Evolutionary conservation across 495 filamentous ascomycete species (phyloP), one percentile per base, ranked within the genome.

Genomic region (Aspergillus bridgeri): DNA sequence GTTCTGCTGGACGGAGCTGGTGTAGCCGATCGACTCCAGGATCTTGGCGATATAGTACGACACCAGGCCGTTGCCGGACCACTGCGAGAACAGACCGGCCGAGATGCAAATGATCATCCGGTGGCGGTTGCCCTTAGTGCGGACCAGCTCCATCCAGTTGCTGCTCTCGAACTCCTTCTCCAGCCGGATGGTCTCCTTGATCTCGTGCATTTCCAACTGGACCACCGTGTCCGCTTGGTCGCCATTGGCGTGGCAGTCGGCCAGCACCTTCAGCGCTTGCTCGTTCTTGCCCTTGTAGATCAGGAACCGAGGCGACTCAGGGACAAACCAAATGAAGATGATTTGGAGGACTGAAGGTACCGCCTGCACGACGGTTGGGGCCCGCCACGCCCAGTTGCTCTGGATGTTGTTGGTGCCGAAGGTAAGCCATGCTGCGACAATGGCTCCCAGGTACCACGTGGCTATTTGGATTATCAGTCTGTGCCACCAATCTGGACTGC

Each of bases 51-150:
- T 65, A 58, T 86, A 88, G 75, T 87, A 86, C 49, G 81, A 85
- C 61, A 87, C 81, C 38, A 89, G 75, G 45, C 80, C 84, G 64
- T 88, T 88, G 44, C 87, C 87, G 27, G 80, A 83, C 83, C 83
- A 89, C 66, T 89, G 87, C 6, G 81, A 83, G 52, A 76, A 77
- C 49, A 72, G 62, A 62, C 85, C 85, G 27, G 86, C 73, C 20
- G 79, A 79, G 42, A 86, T 68, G 29, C 85, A 78, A 23, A 89
- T 69, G 42, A 69, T 53, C 5, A 89, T 64, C 23, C 86, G 80
- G 63, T 85, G 85, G 7, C 84, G 80, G 73, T 90, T 91, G 56
- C 88, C 87, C 67, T 80, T 81, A 55, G 86, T 88, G 48, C 70
- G 71, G 75, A 89, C 73, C 74, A 89, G 84, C 59, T 88, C 85